Evolutionary conservation across 345 rosid species (phyloP).

Genomic region (Erodium maritimum): DNA sequence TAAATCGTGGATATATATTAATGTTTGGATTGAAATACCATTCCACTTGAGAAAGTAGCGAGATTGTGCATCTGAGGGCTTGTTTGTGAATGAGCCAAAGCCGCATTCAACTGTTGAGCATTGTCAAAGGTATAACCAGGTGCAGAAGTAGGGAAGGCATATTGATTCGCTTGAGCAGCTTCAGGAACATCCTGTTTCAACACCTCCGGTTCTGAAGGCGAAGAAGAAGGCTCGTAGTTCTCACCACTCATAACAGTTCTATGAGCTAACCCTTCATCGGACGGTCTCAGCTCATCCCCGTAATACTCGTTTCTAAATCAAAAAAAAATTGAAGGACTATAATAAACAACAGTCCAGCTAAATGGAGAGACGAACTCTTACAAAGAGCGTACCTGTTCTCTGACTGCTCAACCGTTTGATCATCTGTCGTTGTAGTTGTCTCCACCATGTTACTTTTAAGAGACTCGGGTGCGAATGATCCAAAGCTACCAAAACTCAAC

Average conservation of each 20-base stretch:
- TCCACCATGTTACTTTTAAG: conserved; percentile 52
- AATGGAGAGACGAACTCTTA: too few relatives aligned
- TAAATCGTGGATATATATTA: too few relatives aligned
- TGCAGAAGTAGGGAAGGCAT: conserved; percentile 54
- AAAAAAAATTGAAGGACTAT: too few relatives aligned
- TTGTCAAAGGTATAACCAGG: conserved; percentile 58
- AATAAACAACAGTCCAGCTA: background rate
- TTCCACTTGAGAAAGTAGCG: conserved; percentile 54
- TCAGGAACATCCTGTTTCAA: conserved; percentile 58
- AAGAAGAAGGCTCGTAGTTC: conserved; percentile 46
- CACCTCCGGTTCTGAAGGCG: conserved; percentile 49
- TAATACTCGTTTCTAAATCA: conserved; percentile 61
- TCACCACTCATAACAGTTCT: conserved; percentile 32
- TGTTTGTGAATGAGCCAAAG: conserved; percentile 45
- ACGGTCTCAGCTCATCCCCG: conserved; percentile 51
- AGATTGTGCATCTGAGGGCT: conserved; percentile 63
- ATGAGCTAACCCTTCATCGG: conserved; percentile 45
- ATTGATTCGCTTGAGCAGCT: conserved; percentile 52
- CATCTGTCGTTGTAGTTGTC: conserved; percentile 35
- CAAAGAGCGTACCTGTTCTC: conserved; percentile 56
- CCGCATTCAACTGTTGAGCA: conserved; percentile 45
- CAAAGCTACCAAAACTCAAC: conserved; percentile 96
- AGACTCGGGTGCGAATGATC: conserved; percentile 51
- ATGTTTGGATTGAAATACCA: conserved; percentile 37
- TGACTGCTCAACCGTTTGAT: conserved; percentile 33